Conservation (phyloP, 2,329 filamentous ascomycete genomes). For the Epichloe baconii region DNA sequence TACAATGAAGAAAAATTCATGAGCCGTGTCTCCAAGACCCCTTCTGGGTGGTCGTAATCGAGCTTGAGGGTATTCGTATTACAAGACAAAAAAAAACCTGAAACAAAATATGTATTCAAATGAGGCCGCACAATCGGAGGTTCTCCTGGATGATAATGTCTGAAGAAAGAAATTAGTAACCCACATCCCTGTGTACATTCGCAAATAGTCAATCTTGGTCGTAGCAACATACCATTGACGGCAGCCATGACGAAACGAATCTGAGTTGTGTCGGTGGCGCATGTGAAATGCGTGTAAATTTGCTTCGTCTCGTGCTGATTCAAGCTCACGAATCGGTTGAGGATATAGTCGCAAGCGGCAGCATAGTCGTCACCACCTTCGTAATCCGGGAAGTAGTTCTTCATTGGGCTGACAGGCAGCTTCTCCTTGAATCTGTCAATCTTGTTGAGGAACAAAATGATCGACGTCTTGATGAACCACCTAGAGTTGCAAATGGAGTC, state of each 20-base stretch:
- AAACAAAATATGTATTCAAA: constrained; percentile 45
- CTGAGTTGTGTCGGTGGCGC: constrained; percentile 95
- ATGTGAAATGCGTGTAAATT: constrained; percentile 99
- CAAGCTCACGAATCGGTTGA: constrained; percentile 94
- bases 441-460: constrained; percentile 84
- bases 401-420: constrained; percentile 69
- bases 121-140: constrained; percentile 88
- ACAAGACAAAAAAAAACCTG: constrained; percentile 15
- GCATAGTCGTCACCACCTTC: constrained; percentile 94
- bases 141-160: constrained; percentile 99
- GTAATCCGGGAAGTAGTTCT: constrained; percentile 81
- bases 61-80: constrained; percentile 31
- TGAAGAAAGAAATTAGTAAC: constrained; percentile 34
- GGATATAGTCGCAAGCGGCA: constrained; percentile 93
- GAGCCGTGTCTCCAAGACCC: constrained; percentile 26
- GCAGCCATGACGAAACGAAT: constrained; percentile 99
- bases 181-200: not conserved
- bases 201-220: not conserved
- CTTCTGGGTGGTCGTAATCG: constrained; percentile 25
- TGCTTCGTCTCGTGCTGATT: constrained; percentile 99
- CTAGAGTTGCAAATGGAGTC: constrained; percentile 80
- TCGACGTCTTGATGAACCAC: constrained; percentile 84
- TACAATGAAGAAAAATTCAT: constrained; percentile 20
- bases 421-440: constrained; percentile 84
- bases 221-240: constrained; percentile 67